Percentiles rank a stretch among this genome's conserved stretches.
Conservation (phyloP, 202 grass and related monocot genomes). For the Zoysia matrella region DNA sequence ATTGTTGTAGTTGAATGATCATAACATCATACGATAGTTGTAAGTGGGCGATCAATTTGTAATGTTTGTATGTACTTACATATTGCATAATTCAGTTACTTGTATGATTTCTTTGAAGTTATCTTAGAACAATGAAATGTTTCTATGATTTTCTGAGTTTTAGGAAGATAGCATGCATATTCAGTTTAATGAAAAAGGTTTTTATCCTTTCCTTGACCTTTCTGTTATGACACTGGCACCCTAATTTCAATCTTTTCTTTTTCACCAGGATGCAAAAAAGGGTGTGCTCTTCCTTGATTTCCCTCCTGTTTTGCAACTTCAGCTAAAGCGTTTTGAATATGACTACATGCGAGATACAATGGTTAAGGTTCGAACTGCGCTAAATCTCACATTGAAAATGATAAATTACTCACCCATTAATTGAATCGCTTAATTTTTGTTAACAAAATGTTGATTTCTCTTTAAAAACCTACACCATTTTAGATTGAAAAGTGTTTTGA, state of each 20-base stretch:
- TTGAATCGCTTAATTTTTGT: conserved; percentile 8
- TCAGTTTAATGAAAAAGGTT: conserved; percentile 24
- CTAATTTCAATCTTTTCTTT: conserved; percentile 36
- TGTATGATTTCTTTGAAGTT: background rate
- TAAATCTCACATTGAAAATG: conserved; percentile 22
- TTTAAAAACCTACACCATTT: conserved; percentile 2
- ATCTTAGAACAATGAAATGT: background rate
- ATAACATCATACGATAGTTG: background rate
- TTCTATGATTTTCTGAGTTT: conserved; percentile 17
- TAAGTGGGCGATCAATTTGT: background rate
- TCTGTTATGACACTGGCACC: conserved; percentile 28
- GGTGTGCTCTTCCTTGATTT: conserved; percentile 96
- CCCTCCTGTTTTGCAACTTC: conserved; percentile 95
- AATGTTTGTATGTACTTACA: conserved; percentile 26
- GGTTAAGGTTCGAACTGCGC: conserved; percentile 77
- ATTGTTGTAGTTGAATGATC: conserved; percentile 10
- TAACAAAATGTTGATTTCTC: conserved; percentile 10
- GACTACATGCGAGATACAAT: conserved; percentile 98
- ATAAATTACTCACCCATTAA: conserved; percentile 21
- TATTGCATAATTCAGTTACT: background rate
- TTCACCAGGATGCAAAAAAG: conserved; percentile 87
- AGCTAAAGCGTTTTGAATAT: conserved; percentile 96
- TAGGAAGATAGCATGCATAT: background rate
- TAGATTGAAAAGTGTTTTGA: conserved; percentile 12
- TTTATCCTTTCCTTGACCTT: background rate